phyloP scores from a whole-genome alignment of 1,284 basidiomycete species.

The Cutaneotrichosporon sp. region DNA sequence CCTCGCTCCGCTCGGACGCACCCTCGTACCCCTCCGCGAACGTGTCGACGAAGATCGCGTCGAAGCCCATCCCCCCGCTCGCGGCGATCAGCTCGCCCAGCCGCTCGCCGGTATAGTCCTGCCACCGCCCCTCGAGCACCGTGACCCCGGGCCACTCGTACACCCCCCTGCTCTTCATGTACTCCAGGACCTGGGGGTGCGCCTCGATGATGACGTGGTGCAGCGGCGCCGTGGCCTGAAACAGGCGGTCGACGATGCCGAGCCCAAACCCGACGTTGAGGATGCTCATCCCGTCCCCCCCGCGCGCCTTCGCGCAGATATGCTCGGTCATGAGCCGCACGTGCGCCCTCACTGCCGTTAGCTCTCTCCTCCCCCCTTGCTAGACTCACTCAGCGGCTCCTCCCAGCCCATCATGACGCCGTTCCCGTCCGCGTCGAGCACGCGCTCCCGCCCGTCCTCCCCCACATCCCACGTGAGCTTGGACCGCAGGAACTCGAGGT shows the following conservation, averaged over 20 bases:
- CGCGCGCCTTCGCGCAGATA: conserved; percentile 52
- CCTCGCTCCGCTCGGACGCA: no score
- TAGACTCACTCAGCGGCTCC: conserved; percentile 66
- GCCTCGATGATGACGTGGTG: conserved; percentile 93
- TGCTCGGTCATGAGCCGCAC: conserved; percentile 62
- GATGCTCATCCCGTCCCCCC: conserved; percentile 62
- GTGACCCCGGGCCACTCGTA: conserved; percentile 72
- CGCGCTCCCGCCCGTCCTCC: conserved; percentile 69
- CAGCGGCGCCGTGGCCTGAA: conserved; percentile 62
- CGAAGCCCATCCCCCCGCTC: conserved; percentile 63
- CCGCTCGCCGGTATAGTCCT: conserved; percentile 65
- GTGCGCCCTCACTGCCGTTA: conserved; percentile 55
- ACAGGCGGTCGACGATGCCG: conserved; percentile 85
- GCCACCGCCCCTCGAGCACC: conserved; percentile 89
- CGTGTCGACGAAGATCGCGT: conserved; percentile 92
- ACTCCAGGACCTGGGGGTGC: conserved; percentile 82
- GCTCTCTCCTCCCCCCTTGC: conserved; percentile 11
- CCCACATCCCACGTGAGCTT: conserved; percentile 71
- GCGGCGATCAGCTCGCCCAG: conserved; percentile 43
- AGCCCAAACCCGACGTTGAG: conserved; percentile 94
- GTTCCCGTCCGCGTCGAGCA: conserved; percentile 62
- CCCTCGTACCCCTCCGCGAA: conserved; percentile 85
- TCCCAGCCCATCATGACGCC: conserved; percentile 98
- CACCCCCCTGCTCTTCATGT: conserved; percentile 77
- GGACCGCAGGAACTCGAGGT: conserved; percentile 72